A percentile compares a stretch with the other conserved stretches of the same genome.
phyloP scores from a whole-genome alignment of 352 stramenopile genomes.

The Phytophthora megakarya region DNA sequence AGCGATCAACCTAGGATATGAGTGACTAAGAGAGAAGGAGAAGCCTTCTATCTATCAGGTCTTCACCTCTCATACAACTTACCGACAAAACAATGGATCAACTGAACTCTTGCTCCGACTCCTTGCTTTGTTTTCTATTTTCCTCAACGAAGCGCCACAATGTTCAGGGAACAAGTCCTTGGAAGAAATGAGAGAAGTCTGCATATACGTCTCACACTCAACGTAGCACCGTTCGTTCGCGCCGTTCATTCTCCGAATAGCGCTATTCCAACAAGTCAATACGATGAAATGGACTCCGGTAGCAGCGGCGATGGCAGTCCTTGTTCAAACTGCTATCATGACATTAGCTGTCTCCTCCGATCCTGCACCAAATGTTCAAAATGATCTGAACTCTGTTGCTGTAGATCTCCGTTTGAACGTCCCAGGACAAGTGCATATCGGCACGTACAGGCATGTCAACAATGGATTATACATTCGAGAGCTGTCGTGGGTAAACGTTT shows the following conservation, averaged over 20 bases:
- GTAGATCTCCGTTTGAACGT: slow-evolving; percentile 36
- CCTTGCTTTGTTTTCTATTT: slow-evolving; percentile 11
- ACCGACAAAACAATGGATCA: not conserved
- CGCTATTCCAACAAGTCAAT: not conserved
- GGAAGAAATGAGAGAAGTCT: slow-evolving; percentile 11
- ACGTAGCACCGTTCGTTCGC: not conserved
- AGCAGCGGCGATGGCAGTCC: not conserved
- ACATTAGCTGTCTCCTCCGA: not conserved
- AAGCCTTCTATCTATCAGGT: too few species aligned
- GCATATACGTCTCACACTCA: not conserved
- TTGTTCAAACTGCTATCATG: not conserved
- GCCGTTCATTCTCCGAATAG: slow-evolving; percentile 20
- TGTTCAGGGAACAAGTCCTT: slow-evolving; percentile 16
- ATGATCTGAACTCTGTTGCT: slow-evolving; percentile 15
- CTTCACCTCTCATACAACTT: too few species aligned
- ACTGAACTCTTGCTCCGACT: slow-evolving; percentile 27
- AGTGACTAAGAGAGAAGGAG: too few species aligned
- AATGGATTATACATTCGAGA: slow-evolving; percentile 37
- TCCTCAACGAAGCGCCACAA: slow-evolving; percentile 18
- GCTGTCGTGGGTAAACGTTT: slow-evolving; percentile 30
- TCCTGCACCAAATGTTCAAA: not conserved
- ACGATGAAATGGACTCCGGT: slow-evolving; percentile 9
- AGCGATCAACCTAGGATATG: too few species aligned
- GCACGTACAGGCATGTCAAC: slow-evolving; percentile 32
- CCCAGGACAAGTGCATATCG: slow-evolving; percentile 38